Conservation (phyloP, 192 early-diverging fungal genomes). For the Backusella westeae region DNA sequence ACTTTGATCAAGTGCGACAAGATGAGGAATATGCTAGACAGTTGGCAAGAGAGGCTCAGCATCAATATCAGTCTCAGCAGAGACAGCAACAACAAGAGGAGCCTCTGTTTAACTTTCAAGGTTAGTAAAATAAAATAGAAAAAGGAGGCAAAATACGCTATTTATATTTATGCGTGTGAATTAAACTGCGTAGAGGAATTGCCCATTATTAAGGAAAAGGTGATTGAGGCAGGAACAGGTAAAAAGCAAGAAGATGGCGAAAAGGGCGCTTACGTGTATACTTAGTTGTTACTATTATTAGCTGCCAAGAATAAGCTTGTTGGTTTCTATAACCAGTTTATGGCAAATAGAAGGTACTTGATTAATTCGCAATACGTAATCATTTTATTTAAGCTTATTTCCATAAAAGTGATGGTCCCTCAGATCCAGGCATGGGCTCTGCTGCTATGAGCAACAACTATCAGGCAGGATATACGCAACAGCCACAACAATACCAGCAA, state of each 20-base stretch:
- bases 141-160: neutral
- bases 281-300: constrained; percentile 1
- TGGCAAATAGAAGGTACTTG: constrained; percentile 8
- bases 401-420: neutral
- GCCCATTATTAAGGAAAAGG: constrained; percentile 53
- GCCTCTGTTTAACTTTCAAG: constrained; percentile 18
- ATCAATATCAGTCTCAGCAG: constrained; percentile 17
- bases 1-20: constrained; percentile 40
- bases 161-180: neutral
- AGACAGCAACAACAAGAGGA: neutral
- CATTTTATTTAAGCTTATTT: neutral
- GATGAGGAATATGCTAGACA: constrained; percentile 54
- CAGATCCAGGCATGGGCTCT: neutral
- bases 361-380: neutral
- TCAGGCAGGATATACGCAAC: neutral
- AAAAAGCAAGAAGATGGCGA: constrained; percentile 2
- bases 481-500: neutral
- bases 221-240: constrained; percentile 53
- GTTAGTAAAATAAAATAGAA: neutral
- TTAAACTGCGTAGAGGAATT: constrained; percentile 36
- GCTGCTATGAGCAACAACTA: neutral
- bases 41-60: constrained; percentile 46
- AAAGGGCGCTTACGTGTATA: neutral
- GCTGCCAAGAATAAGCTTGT: constrained; percentile 56
- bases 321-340: constrained; percentile 49